Conservation (phyloP, 495 filamentous ascomycete species). For the Cercophora newfieldiana region DNA sequence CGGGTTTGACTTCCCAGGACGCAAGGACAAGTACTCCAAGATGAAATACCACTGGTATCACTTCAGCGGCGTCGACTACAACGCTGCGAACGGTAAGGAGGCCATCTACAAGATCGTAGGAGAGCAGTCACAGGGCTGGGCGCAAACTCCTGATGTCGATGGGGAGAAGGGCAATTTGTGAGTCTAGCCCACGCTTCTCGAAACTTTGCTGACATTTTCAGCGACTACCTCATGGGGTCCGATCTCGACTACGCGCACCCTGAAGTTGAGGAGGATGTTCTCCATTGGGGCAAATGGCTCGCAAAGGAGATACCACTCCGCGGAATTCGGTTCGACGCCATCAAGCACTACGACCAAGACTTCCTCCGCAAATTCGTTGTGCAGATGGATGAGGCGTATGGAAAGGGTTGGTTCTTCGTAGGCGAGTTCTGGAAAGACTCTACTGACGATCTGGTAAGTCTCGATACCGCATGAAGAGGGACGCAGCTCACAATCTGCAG, state of each 20-base stretch:
- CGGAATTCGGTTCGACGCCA: constrained; percentile 74
- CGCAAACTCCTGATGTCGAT: constrained; percentile 55
- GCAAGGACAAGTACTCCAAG: constrained; percentile 58
- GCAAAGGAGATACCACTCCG: constrained; percentile 55
- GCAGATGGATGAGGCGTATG: constrained; percentile 50
- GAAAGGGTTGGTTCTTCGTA: constrained; percentile 62
- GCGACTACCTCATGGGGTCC: constrained; percentile 57
- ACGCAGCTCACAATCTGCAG: constrained; percentile 6
- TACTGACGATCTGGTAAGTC: constrained; percentile 45
- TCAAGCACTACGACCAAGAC: constrained; percentile 66
- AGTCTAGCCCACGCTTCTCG: not conserved
- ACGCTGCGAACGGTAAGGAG: constrained; percentile 55
- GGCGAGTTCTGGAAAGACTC: constrained; percentile 71
- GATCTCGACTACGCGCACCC: constrained; percentile 67
- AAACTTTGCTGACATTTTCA: not conserved
- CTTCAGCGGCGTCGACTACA: constrained; percentile 70
- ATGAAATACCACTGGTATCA: constrained; percentile 70
- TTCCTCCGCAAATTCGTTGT: constrained; percentile 64
- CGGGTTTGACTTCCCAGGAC: constrained; percentile 64
- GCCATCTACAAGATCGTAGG: constrained; percentile 70
- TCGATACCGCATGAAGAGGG: not conserved
- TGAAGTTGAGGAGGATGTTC: constrained; percentile 63
- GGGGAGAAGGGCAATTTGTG: constrained; percentile 65
- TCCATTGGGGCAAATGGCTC: constrained; percentile 70
- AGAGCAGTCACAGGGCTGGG: constrained; percentile 62